Evolutionary conservation across 805 yeast genomes (phyloP), one percentile per base, ranked within the genome.

Genomic region (Saccharomycopsis sp.): DNA sequence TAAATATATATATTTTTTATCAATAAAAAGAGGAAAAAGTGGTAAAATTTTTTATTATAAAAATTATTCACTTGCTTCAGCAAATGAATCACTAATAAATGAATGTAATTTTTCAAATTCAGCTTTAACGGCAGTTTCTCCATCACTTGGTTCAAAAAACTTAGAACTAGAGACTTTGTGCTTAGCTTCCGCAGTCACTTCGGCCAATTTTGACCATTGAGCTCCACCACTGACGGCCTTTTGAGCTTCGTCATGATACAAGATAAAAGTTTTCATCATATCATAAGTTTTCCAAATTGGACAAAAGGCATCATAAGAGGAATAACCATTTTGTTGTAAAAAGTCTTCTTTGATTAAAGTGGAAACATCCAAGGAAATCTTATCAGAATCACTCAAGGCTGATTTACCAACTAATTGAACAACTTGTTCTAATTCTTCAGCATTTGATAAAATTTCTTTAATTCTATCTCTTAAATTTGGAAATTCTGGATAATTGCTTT

Each of bases 341-440:
- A 92, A 92, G 66, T 92, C 98, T 64, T 92, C 98, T 65, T 92
- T 92, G 64, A 92, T 79, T 61, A 92, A 74, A 21, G 72, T 70
- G 20, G 97, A 77, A 42, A 89, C 96, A 59, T 92, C 99, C 59
- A 92, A 72, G 20, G 96, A 83, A 62, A 92, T 92, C 70, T 92
- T 92, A 66, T 92, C 98, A 30, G 94, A 72, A 61, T 92, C 99
- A 8, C 96, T 85, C 53, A 92, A 71, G 4, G 99, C 97, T 47
- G 95, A 83, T 67, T 92, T 92, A 71, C 99, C 99, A 48, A 92
- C 99, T 60, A 92, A 77, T 70, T 92, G 99, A 48, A 92, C 98
- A 53, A 92, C 98, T 69, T 92, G 97, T 67, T 92, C 98, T 58
- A 92, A 74, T 66, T 92, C 98, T 68, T 92, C 98, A 42, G 98